Evolutionary conservation across 805 yeast genomes (phyloP).

Genomic region (Candida sakaeoensis): DNA sequence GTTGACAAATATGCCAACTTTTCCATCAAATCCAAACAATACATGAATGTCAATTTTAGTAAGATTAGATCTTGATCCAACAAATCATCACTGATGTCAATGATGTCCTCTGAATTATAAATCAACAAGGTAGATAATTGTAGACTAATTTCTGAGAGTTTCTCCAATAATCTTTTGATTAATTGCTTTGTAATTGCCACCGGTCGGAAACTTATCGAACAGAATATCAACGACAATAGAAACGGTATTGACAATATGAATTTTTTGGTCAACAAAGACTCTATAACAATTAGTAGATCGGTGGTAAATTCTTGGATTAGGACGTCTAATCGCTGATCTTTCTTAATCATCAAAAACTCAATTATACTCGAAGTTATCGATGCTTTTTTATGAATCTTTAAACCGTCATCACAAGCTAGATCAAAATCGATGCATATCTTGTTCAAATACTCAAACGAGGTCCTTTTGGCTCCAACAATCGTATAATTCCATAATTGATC

Average conservation of each 20-base stretch:
- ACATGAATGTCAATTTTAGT: conserved; percentile 48
- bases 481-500: conserved; percentile 35
- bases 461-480: conserved; percentile 32
- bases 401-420: conserved; percentile 13
- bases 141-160: conserved; percentile 16
- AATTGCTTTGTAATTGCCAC: conserved; percentile 49
- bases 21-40: conserved; percentile 57
- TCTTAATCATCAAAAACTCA: conserved; percentile 40
- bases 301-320: conserved; percentile 40
- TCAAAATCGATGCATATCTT: conserved; percentile 28
- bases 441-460: conserved; percentile 28
- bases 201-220: conserved; percentile 55
- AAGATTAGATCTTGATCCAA: conserved; percentile 33
- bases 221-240: conserved; percentile 53
- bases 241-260: conserved; percentile 52
- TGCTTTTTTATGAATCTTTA: conserved; percentile 21
- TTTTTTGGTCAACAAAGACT: conserved; percentile 21
- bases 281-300: conserved; percentile 22
- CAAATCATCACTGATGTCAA: conserved; percentile 24
- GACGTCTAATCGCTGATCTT: conserved; percentile 47
- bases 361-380: conserved; percentile 36
- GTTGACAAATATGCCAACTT: conserved; percentile 30
- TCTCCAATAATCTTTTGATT: conserved; percentile 15
- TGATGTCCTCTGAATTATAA: conserved; percentile 21
- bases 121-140: conserved; percentile 25